These are phyloP conservation scores for Lipomyces starkeyi DNA, from an alignment of 805 yeast species.

Conservation along the genomic window DNA sequence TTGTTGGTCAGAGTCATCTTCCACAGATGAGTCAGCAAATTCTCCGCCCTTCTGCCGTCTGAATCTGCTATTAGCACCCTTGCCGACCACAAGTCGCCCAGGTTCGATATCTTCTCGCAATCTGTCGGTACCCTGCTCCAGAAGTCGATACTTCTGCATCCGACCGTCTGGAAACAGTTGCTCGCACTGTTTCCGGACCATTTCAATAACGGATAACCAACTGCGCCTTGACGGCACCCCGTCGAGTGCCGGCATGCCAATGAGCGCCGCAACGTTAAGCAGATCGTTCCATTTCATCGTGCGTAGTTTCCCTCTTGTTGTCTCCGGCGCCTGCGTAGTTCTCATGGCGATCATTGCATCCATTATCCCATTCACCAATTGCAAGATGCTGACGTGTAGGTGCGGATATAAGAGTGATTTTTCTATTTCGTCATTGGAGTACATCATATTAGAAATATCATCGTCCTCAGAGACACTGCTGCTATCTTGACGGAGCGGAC, in stretches of 20 bases:
- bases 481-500: background rate
- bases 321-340: conserved; percentile 8
- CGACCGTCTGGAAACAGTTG: background rate
- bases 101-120: conserved; percentile 2
- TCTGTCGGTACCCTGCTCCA: conserved; percentile 7
- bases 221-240: background rate
- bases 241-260: conserved; percentile 23
- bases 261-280: conserved; percentile 18
- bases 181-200: conserved; percentile 12
- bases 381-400: conserved; percentile 16
- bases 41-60: background rate
- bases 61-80: background rate
- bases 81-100: conserved; percentile 7
- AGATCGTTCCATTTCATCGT: conserved; percentile 25
- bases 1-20: background rate
- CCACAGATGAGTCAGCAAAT: background rate
- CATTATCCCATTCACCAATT: conserved; percentile 20
- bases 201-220: conserved; percentile 12
- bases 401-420: conserved; percentile 21
- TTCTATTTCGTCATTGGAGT: conserved; percentile 18
- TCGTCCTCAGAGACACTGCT: background rate
- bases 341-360: conserved; percentile 16
- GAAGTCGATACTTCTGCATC: background rate
- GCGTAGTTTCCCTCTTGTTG: background rate
- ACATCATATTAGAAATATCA: background rate